Conservation (phyloP, 2,329 filamentous ascomycete genomes). For the Cyphellophora attinorum region DNA sequence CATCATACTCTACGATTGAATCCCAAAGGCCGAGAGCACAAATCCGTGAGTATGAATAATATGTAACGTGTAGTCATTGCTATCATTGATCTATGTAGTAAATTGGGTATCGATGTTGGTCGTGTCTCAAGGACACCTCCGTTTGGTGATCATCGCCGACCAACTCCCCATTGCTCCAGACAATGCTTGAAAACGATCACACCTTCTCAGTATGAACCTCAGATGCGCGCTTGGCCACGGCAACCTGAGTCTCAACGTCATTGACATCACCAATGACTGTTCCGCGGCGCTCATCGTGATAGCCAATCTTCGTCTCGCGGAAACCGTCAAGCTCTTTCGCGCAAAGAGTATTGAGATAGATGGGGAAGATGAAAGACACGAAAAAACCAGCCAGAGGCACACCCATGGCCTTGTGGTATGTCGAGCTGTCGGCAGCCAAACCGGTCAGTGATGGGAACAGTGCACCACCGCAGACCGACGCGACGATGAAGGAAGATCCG, state of each 20-base stretch:
- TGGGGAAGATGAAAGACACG: conserved; percentile 24
- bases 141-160: no score
- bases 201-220: conserved; percentile 16
- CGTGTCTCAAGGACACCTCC: no score
- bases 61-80: no score
- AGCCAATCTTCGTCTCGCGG: conserved; percentile 26
- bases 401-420: conserved; percentile 22
- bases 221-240: conserved; percentile 13
- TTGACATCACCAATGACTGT: conserved; percentile 21
- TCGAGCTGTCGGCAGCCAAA: conserved; percentile 15
- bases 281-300: conserved; percentile 20
- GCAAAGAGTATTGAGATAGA: conserved; percentile 25
- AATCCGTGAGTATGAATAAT: no score
- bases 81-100: no score
- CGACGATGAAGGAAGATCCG: conserved; percentile 64
- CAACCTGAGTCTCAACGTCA: conserved; percentile 16
- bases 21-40: no score
- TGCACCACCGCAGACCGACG: conserved; percentile 57
- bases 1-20: no score
- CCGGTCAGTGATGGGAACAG: conserved; percentile 56
- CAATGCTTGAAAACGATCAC: no score
- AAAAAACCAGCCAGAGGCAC: conserved; percentile 25
- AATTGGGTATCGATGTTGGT: no score
- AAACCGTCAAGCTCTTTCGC: conserved; percentile 26
- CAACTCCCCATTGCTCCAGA: no score